A percentile compares a stretch with the other conserved stretches of the same genome.
These are phyloP conservation scores for Shiraia sp. DNA, from an alignment of 2,329 filamentous ascomycete species.

Conservation along the genomic window DNA sequence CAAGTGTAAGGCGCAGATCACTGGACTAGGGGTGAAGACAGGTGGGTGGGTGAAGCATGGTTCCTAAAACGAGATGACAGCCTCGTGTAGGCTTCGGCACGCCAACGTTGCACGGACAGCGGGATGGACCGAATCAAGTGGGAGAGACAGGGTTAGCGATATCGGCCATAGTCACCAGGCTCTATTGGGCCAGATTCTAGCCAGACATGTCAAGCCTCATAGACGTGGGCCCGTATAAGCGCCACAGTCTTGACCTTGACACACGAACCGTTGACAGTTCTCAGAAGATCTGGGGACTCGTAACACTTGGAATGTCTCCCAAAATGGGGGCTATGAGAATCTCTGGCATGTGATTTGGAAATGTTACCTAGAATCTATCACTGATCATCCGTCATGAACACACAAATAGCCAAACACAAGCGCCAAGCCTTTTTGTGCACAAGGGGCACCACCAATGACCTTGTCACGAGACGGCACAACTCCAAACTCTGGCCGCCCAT, in stretches of 20 bases:
- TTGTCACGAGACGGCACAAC: slow-evolving; percentile 25
- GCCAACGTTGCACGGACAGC: slow-evolving; percentile 24
- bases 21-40: slow-evolving; percentile 31
- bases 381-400: slow-evolving; percentile 23
- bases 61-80: slow-evolving; percentile 30
- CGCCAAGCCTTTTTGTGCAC: slow-evolving; percentile 22
- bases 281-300: no score
- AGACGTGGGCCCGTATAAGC: no score
- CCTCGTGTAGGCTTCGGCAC: slow-evolving; percentile 31
- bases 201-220: slow-evolving; percentile 18
- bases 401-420: slow-evolving; percentile 11
- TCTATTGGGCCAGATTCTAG: slow-evolving; percentile 17
- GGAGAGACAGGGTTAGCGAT: slow-evolving; percentile 28
- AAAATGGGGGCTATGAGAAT: no score
- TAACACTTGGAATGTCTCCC: no score
- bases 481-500: slow-evolving; percentile 10
- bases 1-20: slow-evolving; percentile 20
- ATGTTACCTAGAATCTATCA: no score
- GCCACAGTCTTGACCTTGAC: no score
- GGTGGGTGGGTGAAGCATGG: slow-evolving; percentile 20
- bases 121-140: slow-evolving; percentile 37
- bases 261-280: no score
- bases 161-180: slow-evolving; percentile 30
- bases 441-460: slow-evolving; percentile 27
- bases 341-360: no score